Evolutionary conservation across 192 early-diverging fungal species (phyloP).

Genomic region (Bifiguratus adelaidae): DNA sequence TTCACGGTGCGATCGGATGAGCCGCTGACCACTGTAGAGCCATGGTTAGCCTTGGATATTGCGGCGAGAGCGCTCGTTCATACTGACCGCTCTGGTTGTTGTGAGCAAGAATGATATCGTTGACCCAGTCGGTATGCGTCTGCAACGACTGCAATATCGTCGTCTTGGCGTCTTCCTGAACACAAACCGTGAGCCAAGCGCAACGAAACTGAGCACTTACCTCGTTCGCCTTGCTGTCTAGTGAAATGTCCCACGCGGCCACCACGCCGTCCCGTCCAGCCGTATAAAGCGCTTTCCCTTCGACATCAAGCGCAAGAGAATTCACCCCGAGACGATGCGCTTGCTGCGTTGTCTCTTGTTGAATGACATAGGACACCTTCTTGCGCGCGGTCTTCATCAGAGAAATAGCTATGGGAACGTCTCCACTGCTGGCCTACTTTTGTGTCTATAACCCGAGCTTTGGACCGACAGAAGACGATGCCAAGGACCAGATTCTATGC

Average conservation of each 20-base stretch:
- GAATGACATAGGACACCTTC: constrained; percentile 50
- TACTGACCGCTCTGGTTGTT: constrained; percentile 47
- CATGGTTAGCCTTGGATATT: no score
- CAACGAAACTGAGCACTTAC: no score
- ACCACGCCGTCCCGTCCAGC: constrained; percentile 86
- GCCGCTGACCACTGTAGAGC: constrained; percentile 65
- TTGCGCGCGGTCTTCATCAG: constrained; percentile 19
- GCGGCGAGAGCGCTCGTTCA: constrained; percentile 1
- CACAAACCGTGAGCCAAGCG: no score
- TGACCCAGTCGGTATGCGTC: constrained; percentile 91
- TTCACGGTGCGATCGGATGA: constrained; percentile 88
- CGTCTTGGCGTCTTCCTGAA: neutral
- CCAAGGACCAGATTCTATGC: constrained; percentile 66
- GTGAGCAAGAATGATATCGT: constrained; percentile 76
- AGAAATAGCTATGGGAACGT: no score
- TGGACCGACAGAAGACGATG: constrained; percentile 52
- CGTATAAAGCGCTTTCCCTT: constrained; percentile 69
- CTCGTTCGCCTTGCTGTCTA: constrained; percentile 19
- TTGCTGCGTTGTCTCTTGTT: constrained; percentile 35
- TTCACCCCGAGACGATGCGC: constrained; percentile 81
- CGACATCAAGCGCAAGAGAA: constrained; percentile 62
- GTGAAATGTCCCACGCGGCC: constrained; percentile 75
- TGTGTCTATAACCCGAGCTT: constrained; percentile 64
- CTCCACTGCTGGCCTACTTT: constrained; percentile 53
- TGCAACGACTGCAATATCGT: neutral